Conservation (phyloP, 2,329 filamentous ascomycete species). For the Lasiodiplodia citricola region DNA sequence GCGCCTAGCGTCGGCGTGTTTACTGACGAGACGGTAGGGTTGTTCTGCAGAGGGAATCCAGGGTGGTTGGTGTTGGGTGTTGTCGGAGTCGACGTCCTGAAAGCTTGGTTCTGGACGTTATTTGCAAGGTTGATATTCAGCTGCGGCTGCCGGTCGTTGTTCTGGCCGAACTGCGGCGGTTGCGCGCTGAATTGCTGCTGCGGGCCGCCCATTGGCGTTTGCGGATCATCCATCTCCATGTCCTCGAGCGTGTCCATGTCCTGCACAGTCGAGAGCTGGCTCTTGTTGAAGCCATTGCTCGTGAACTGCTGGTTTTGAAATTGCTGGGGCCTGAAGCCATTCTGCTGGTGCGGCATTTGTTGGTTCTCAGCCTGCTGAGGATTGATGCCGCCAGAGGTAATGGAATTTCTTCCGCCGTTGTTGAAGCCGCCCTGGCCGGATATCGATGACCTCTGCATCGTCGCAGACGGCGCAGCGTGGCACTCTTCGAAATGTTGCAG, state of each 20-base stretch:
- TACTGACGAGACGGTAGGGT: conserved; percentile 94
- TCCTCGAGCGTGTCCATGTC: conserved; percentile 86
- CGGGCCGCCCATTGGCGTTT: conserved; percentile 68
- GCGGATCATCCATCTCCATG: conserved; percentile 89
- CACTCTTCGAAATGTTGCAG: conserved; percentile 96
- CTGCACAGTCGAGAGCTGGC: conserved; percentile 49
- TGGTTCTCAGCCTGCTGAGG: conserved; percentile 42
- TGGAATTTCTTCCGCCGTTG: conserved; percentile 17
- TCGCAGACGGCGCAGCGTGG: conserved; percentile 68
- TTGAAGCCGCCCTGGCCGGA: conserved; percentile 50
- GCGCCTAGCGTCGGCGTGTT: conserved; percentile 89
- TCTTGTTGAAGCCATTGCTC: conserved; percentile 40
- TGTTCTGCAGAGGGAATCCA: conserved; percentile 80
- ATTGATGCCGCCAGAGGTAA: conserved; percentile 20
- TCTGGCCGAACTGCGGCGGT: conserved; percentile 56
- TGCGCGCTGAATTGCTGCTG: conserved; percentile 65
- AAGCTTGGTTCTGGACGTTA: conserved; percentile 69
- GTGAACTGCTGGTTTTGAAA: conserved; percentile 39
- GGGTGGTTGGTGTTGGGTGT: conserved; percentile 75
- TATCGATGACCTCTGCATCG: conserved; percentile 51
- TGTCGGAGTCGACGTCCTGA: conserved; percentile 83
- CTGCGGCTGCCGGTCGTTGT: conserved; percentile 65
- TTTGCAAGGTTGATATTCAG: conserved; percentile 82
- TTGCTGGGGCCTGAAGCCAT: conserved; percentile 48
- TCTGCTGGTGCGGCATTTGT: conserved; percentile 32